Evolutionary conservation across 1,139 yeast species (phyloP).

Genomic region (Diutina catenulata): DNA sequence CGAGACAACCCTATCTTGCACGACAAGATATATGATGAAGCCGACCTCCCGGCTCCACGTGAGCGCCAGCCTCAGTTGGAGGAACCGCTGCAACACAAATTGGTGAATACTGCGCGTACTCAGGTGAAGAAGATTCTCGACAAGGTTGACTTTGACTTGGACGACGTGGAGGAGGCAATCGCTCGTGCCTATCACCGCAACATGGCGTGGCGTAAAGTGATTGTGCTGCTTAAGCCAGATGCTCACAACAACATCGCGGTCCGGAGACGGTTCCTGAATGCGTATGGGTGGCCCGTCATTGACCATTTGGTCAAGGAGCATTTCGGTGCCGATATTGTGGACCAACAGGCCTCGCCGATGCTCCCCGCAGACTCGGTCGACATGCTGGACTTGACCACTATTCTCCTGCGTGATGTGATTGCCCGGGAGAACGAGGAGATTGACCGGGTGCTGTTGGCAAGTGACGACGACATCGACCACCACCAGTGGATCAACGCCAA

Average conservation of each 20-base stretch:
- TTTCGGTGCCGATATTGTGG: constrained; percentile 22
- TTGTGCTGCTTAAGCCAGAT: constrained; percentile 79
- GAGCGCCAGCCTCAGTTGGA: no score
- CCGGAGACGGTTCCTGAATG: constrained; percentile 80
- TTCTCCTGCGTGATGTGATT: constrained; percentile 26
- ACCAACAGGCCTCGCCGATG: constrained; percentile 6
- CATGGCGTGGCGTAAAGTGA: constrained; percentile 85
- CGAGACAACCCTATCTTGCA: constrained; percentile 27
- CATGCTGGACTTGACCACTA: constrained; percentile 15
- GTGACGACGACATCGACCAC: constrained; percentile 10
- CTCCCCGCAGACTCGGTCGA: constrained; percentile 9
- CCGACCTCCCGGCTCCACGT: constrained; percentile 17
- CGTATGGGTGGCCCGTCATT: constrained; percentile 93
- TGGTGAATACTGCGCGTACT: no score
- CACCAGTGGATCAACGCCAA: constrained; percentile 42
- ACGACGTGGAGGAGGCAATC: constrained; percentile 57
- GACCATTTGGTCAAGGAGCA: constrained; percentile 67
- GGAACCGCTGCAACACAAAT: no score
- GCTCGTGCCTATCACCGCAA: constrained; percentile 83
- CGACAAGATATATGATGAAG: constrained; percentile 27
- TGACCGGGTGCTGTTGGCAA: constrained; percentile 10
- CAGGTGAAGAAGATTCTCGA: neutral
- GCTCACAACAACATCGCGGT: constrained; percentile 94
- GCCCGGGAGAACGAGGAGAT: constrained; percentile 23
- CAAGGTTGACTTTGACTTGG: neutral